phyloP scores from a whole-genome alignment of 2,329 filamentous ascomycete genomes.

The Tolypocladium tropicale region DNA sequence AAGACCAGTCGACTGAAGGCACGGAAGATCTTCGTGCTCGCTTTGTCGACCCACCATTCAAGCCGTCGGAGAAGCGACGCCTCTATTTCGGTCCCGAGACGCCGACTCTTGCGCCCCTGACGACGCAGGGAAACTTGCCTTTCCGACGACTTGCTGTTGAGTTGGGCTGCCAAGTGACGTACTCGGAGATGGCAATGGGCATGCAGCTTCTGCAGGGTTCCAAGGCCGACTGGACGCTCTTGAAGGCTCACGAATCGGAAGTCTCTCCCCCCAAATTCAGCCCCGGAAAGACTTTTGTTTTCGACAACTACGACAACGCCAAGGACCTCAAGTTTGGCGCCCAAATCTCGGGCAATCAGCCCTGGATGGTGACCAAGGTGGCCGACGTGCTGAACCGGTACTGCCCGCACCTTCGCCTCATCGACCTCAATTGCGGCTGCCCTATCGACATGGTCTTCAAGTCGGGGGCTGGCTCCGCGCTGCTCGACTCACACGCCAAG shows the following conservation, averaged over 20 bases:
- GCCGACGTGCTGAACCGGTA: conserved; percentile 70
- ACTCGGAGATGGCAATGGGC: conserved; percentile 97
- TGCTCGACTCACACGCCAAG: conserved; percentile 81
- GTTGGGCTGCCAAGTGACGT: conserved; percentile 84
- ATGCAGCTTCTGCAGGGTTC: conserved; percentile 81
- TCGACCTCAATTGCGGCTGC: conserved; percentile 95
- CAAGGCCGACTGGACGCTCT: conserved; percentile 87
- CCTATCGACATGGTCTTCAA: conserved; percentile 92
- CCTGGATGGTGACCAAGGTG: conserved; percentile 81
- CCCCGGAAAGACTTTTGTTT: conserved; percentile 38
- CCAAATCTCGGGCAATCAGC: conserved; percentile 87
- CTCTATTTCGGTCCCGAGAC: conserved; percentile 94
- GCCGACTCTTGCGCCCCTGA: conserved; percentile 85
- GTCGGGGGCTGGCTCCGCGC: conserved; percentile 77
- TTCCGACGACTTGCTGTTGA: conserved; percentile 86
- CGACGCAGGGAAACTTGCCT: conserved; percentile 91
- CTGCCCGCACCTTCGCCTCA: conserved; percentile 74
- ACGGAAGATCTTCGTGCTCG: conserved; percentile 64
- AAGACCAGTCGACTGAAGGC: conserved; percentile 31
- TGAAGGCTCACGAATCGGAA: conserved; percentile 87
- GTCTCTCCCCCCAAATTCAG: conserved; percentile 59
- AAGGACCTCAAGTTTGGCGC: conserved; percentile 83
- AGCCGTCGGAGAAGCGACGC: conserved; percentile 84
- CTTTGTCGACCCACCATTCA: conserved; percentile 78
- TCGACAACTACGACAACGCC: conserved; percentile 70